These are phyloP conservation scores for Achaetomium macrosporum DNA, from an alignment of 2,329 filamentous ascomycete genomes.

Conservation along the genomic window DNA sequence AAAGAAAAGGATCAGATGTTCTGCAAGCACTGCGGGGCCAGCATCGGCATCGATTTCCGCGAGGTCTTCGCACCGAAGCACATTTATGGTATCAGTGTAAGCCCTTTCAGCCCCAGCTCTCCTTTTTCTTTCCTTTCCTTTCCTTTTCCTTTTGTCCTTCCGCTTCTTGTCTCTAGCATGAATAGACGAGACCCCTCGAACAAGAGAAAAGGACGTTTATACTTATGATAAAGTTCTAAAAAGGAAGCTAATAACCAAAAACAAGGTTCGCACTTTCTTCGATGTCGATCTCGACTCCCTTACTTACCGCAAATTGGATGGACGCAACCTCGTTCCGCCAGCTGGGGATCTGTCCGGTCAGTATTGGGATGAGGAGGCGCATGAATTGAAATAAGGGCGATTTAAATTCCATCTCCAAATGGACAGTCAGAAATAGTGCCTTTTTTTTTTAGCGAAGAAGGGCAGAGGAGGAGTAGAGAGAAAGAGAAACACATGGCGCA, in stretches of 20 bases:
- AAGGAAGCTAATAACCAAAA: not conserved
- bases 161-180: too few species aligned
- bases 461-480: too few species aligned
- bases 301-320: conserved; percentile 3
- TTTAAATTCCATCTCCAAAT: not conserved
- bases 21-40: conserved; percentile 42
- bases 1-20: conserved; percentile 45
- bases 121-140: too few species aligned
- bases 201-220: too few species aligned
- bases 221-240: too few species aligned
- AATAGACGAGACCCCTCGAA: too few species aligned
- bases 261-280: conserved; percentile 11
- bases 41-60: conserved; percentile 43
- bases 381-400: conserved; percentile 1
- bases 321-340: conserved; percentile 6
- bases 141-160: too few species aligned
- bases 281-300: conserved; percentile 6
- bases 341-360: conserved; percentile 6
- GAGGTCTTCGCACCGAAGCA: conserved; percentile 24
- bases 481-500: too few species aligned
- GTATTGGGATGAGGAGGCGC: conserved; percentile 9
- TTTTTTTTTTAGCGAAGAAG: too few species aligned
- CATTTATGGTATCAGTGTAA: conserved; percentile 40
- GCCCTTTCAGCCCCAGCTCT: not conserved
- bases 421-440: too few species aligned